These are phyloP conservation scores for Diospyros kaki DNA, from an alignment of 148 eudicot species.

Conservation along the genomic window DNA sequence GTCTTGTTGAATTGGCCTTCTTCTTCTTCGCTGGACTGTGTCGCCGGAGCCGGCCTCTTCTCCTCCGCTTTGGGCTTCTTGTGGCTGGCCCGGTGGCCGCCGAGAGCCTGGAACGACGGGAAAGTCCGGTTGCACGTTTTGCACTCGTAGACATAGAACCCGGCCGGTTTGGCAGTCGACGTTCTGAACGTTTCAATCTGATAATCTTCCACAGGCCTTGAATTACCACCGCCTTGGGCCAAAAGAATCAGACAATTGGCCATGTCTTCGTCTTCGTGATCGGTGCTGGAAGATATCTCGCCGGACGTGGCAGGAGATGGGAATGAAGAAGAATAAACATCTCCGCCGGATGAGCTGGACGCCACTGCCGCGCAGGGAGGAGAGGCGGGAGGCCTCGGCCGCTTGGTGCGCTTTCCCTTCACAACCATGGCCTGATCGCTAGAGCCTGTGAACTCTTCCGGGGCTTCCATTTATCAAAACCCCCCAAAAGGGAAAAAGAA, in stretches of 20 bases:
- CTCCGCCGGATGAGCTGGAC: conserved; percentile 21
- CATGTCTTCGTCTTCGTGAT: conserved; percentile 67
- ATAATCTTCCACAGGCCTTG: background rate
- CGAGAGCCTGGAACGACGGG: conserved; percentile 55
- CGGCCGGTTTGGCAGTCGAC: no score
- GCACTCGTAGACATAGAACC: conserved; percentile 40
- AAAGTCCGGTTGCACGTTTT: conserved; percentile 48
- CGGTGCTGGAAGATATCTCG: background rate
- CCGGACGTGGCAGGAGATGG: conserved; percentile 5
- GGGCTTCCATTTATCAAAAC: conserved; percentile 13
- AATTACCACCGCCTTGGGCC: conserved; percentile 41
- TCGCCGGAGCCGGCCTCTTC: background rate
- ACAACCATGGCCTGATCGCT: conserved; percentile 18
- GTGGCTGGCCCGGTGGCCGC: conserved; percentile 64
- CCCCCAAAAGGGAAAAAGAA: background rate
- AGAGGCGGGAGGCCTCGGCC: conserved; percentile 38
- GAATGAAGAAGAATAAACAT: background rate
- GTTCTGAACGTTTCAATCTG: background rate
- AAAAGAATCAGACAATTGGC: conserved; percentile 78
- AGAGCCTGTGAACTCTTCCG: conserved; percentile 17
- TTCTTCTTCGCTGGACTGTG: background rate
- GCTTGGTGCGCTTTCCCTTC: conserved; percentile 69
- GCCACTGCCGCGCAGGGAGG: conserved; percentile 40
- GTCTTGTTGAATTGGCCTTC: background rate
- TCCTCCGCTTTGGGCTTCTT: conserved; percentile 29